Conservation (phyloP, 108 stramenopile genomes). For the Cyclotella distinguenda region DNA sequence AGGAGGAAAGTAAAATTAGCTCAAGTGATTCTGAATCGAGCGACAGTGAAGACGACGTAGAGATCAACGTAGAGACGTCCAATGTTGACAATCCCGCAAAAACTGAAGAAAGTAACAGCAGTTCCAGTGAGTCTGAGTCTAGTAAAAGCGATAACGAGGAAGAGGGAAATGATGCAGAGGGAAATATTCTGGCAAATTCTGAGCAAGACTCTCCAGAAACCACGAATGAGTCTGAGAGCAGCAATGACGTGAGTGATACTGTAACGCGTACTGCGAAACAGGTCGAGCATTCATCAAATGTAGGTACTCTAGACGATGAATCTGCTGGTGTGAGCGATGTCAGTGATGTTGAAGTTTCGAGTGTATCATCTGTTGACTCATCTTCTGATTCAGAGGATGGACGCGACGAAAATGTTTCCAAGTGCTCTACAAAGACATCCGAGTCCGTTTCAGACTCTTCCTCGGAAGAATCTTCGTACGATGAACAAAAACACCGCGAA, state of each 20-base stretch:
- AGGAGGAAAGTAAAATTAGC: not conserved
- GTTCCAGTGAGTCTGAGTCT: not conserved
- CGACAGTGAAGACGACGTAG: not conserved
- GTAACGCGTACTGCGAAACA: conserved; percentile 26
- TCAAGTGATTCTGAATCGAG: conserved; percentile 2
- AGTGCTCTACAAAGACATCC: conserved; percentile 36
- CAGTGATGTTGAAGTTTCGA: conserved; percentile 86
- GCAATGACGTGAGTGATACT: conserved; percentile 16
- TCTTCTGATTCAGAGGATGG: conserved; percentile 55
- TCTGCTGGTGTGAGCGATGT: conserved; percentile 73
- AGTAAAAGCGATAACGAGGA: not conserved
- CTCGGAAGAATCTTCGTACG: conserved; percentile 41
- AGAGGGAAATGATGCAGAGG: conserved; percentile 9
- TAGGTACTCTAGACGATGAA: conserved; percentile 18
- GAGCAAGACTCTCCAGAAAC: conserved; percentile 21
- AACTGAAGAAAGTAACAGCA: not conserved
- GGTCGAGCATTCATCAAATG: conserved; percentile 9
- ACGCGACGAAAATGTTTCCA: conserved; percentile 33
- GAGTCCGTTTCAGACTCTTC: conserved; percentile 42
- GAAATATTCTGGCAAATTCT: not conserved
- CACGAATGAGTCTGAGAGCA: conserved; percentile 27
- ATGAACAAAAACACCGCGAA: conserved; percentile 46
- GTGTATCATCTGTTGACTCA: conserved; percentile 75
- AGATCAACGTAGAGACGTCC: not conserved
- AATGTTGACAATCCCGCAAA: not conserved